Conservation (phyloP, 2,329 filamentous ascomycete species). For the Botrytis cinerea region DNA sequence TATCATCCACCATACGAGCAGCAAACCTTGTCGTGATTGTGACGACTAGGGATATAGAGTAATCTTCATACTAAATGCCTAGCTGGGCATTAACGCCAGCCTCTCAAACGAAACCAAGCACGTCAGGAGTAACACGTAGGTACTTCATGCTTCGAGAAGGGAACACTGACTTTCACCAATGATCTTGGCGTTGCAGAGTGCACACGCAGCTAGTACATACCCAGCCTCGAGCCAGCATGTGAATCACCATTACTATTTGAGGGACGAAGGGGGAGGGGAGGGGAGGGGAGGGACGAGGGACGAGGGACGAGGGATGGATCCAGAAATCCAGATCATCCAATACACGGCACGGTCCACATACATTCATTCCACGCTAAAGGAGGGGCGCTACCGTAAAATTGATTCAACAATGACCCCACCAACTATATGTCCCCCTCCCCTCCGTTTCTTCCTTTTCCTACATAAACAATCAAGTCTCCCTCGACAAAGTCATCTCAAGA, state of each 20-base stretch:
- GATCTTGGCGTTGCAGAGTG: neutral
- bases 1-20: neutral
- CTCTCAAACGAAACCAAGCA: neutral
- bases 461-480: constrained; percentile 26
- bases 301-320: neutral
- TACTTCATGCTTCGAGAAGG: neutral
- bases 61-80: neutral
- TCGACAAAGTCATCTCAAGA: constrained; percentile 22
- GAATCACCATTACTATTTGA: neutral
- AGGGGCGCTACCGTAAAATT: constrained; percentile 24
- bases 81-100: neutral
- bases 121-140: constrained; percentile 1
- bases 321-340: neutral
- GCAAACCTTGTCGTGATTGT: neutral
- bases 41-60: neutral
- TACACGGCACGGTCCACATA: constrained; percentile 10
- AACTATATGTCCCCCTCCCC: constrained; percentile 14
- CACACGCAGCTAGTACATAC: neutral
- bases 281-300: neutral
- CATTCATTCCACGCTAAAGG: constrained; percentile 21
- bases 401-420: constrained; percentile 29
- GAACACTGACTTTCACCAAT: neutral
- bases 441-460: constrained; percentile 30
- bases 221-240: neutral
- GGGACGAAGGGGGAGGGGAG: neutral